Percentiles rank a stretch among this genome's conserved stretches.
Evolutionary conservation across 2,329 filamentous ascomycete species (phyloP).

Genomic region (Sodiomyces alkalinus): DNA sequence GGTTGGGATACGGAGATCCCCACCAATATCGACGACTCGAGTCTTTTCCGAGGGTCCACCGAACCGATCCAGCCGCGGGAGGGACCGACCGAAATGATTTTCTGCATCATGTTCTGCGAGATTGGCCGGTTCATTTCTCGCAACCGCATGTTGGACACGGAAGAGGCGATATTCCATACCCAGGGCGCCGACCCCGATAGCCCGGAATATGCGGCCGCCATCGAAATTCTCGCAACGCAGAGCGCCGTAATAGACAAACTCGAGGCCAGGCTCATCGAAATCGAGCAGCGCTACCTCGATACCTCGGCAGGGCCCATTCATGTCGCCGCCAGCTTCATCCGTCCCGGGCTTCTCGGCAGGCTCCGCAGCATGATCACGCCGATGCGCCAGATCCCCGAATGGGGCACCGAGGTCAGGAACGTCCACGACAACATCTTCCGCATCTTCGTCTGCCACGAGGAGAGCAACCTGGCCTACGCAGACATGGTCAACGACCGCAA

Average conservation of each 20-base stretch:
- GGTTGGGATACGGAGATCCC: constrained; percentile 41
- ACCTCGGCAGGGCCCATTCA: constrained; percentile 36
- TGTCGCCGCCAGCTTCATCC: constrained; percentile 30
- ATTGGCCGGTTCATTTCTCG: constrained; percentile 33
- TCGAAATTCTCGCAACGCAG: constrained; percentile 24
- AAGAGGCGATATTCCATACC: constrained; percentile 21
- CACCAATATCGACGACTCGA: constrained; percentile 42
- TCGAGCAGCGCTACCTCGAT: constrained; percentile 35
- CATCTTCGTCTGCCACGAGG: constrained; percentile 31
- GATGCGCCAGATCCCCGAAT: constrained; percentile 30
- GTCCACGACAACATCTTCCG: constrained; percentile 40
- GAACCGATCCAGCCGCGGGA: constrained; percentile 35
- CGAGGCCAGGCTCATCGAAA: constrained; percentile 23
- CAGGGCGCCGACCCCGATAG: constrained; percentile 20
- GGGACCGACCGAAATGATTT: constrained; percentile 47
- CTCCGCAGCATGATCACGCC: constrained; percentile 31
- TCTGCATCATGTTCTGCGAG: constrained; percentile 34
- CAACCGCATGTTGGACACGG: constrained; percentile 22
- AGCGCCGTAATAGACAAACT: constrained; percentile 25
- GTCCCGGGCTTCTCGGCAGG: constrained; percentile 32
- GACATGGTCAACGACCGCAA: constrained; percentile 24
- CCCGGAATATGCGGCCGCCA: constrained; percentile 28
- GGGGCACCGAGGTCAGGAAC: constrained; percentile 31
- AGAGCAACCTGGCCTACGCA: constrained; percentile 31
- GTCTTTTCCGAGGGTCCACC: constrained; percentile 37